Base-by-base conservation (phyloP, 306 rosid species). In the Castanea mollissima region DNA sequence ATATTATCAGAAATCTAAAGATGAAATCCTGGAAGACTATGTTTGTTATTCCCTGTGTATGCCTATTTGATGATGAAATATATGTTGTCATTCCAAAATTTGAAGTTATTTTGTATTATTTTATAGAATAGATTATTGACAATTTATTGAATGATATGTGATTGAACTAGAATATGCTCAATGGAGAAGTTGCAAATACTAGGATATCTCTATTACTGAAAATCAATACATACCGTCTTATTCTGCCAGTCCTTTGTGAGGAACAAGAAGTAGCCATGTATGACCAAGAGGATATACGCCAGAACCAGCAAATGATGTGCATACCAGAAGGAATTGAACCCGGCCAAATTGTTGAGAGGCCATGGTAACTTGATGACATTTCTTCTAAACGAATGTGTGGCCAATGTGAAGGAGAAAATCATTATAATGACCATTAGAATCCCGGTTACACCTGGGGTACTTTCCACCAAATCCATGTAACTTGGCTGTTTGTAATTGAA, bases 251-350 rank as follows among this genome's bases (percentile, higher is more conserved):
- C 87, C 38, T 76, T 58, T 82, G 85, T 65, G 76, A 95, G 93
- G 69, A 83, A 81, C 8, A 95, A 74, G 81, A 62, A 92, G 85
- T 85, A 80, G 77, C 99, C 99, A 77, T 95, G 99, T 2, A 85
- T 10, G 79, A 89, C 31, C 16, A 91, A 85, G 77, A 92, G 93
- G 16, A 89, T 12, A 60, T 91, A 95, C 19, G 76, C 99, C 83
- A 87, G 4, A 74, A 55, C 85, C 77, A 95, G 88, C 88, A 95
- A 85, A 87, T 95, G 99, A 78, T 95, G 99, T 23, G 99, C 88
- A 80, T 91, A 95, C 99, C 99, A 95, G 82, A 95, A 95, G 62
- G 97, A 55, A 82, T 92, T 95, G 82, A 95, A 95, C 60, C 99
- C 97, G 2, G 93, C 93, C 87, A 91, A 82, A 69, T 60, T 72